Conservation (phyloP, 78 protist species). For the Blattamonas nauphoetae region DNA sequence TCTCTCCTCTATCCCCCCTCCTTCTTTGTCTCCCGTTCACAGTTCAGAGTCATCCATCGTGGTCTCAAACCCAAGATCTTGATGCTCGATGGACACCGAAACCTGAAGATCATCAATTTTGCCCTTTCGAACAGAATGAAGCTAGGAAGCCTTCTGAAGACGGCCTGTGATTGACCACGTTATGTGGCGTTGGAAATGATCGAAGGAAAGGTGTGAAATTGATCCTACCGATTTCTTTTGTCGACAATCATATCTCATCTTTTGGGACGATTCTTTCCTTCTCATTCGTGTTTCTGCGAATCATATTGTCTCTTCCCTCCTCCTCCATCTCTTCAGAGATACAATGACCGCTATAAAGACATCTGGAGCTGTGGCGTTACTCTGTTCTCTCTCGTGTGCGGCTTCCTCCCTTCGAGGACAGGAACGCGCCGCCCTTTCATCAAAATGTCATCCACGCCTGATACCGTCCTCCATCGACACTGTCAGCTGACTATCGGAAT, state of each 20-base stretch:
- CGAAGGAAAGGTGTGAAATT: conserved; percentile 42
- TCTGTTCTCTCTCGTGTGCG: conserved; percentile 34
- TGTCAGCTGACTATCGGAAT: neutral
- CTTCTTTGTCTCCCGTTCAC: conserved; percentile 63
- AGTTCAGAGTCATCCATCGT: conserved; percentile 4
- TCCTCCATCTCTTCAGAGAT: too few relatives aligned
- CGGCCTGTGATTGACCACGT: conserved; percentile 76
- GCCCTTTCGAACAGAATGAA: conserved; percentile 54
- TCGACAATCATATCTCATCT: too few relatives aligned
- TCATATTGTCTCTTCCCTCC: too few relatives aligned
- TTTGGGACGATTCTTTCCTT: too few relatives aligned
- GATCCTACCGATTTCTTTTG: too few relatives aligned
- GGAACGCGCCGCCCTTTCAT: conserved; percentile 13
- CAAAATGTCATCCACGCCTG: conserved; percentile 18
- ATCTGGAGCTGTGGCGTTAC: conserved; percentile 85
- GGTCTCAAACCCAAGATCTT: conserved; percentile 64
- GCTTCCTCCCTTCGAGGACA: conserved; percentile 46
- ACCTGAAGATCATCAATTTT: conserved; percentile 69
- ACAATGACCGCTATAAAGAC: conserved; percentile 68
- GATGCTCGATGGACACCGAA: conserved; percentile 62
- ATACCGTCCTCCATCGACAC: neutral
- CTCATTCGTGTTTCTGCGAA: too few relatives aligned
- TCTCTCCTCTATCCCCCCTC: conserved; percentile 55
- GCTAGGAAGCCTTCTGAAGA: conserved; percentile 53
- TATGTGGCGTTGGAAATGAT: conserved; percentile 71